Base-by-base conservation (phyloP, 768 basidiomycete species). In the Rhizopogon vinicolor region DNA sequence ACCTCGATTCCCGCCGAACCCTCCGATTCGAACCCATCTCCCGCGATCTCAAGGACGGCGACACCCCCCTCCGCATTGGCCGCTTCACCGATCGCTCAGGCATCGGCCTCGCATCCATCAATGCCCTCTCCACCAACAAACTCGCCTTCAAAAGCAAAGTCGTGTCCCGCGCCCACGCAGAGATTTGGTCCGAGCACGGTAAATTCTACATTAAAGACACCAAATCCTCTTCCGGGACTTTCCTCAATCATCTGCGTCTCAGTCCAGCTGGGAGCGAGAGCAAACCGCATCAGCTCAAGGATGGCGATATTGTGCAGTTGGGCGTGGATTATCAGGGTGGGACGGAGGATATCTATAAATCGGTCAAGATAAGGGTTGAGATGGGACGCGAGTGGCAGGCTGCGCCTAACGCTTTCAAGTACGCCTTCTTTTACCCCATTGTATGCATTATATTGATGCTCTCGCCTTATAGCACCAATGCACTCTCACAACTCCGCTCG, bases 291-390 rank as follows among this genome's bases (percentile, higher is more conserved):
- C 82, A 82, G 58, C 77, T 98, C 62, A 92, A 89, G 72, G 95
- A 98, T 58, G 96, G 96, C 1, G 95, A 98, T 73, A 81, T 98
- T 29, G 72, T 98, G 18, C 96, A 98, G 72, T 84, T 98, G 1
- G 95, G 96, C 2, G 93, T 98, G 28, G 95, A 98, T 68, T 99
- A 97, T 72, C 95, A 98, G 70, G 96, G 96, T 6, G 96, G 96
- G 0, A 84, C 91, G 7, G 94, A 98, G 75, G 95, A 98, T 70
- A 93, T 96, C 51, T 98, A 96, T 72, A 89, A 97, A 74, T 92
- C 90, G 56, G 92, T 98, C 56, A 98, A 96, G 82, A 97, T 99
- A 68, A 81, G 91, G 60, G 77, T 98, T 50, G 96, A 99, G 72
- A 70, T 98, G 16, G 84, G 85, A 8, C 74, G 95, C 57, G 94